Conservation (phyloP, 495 filamentous ascomycete species). For the Penicillium psychrofluorescens region DNA sequence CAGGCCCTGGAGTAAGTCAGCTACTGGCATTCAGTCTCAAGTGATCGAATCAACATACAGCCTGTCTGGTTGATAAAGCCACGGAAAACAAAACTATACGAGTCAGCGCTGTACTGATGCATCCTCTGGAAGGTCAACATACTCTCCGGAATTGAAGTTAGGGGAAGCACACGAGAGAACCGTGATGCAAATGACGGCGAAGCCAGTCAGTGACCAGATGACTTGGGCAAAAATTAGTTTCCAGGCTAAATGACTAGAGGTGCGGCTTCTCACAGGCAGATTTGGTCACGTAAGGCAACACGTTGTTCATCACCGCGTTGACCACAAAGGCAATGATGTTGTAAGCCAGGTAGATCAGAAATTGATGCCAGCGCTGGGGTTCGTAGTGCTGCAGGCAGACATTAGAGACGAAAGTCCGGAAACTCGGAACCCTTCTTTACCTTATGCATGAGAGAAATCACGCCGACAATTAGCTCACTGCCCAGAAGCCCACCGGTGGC, state of each 20-base stretch:
- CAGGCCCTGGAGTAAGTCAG: slow-evolving; percentile 37
- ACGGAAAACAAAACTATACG: slow-evolving; percentile 50
- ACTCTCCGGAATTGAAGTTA: slow-evolving; percentile 51
- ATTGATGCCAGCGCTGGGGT: slow-evolving; percentile 61
- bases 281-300: slow-evolving; percentile 61
- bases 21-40: background rate
- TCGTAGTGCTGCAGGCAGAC: slow-evolving; percentile 33
- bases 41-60: slow-evolving; percentile 24
- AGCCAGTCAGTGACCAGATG: slow-evolving; percentile 61
- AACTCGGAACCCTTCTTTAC: slow-evolving; percentile 9
- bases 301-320: slow-evolving; percentile 58
- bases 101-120: slow-evolving; percentile 28
- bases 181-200: slow-evolving; percentile 61
- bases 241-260: background rate
- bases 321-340: slow-evolving; percentile 55
- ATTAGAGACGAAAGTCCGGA: background rate
- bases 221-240: slow-evolving; percentile 23
- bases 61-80: slow-evolving; percentile 55
- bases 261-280: slow-evolving; percentile 29
- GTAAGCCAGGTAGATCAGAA: slow-evolving; percentile 64
- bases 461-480: slow-evolving; percentile 50
- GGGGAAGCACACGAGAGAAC: slow-evolving; percentile 56
- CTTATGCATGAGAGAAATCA: slow-evolving; percentile 51
- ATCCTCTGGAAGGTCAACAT: slow-evolving; percentile 39
- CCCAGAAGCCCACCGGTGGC: slow-evolving; percentile 45